These are phyloP conservation scores for Xerocomus potaroensis DNA, from an alignment of 768 basidiomycete species.

Conservation along the genomic window DNA sequence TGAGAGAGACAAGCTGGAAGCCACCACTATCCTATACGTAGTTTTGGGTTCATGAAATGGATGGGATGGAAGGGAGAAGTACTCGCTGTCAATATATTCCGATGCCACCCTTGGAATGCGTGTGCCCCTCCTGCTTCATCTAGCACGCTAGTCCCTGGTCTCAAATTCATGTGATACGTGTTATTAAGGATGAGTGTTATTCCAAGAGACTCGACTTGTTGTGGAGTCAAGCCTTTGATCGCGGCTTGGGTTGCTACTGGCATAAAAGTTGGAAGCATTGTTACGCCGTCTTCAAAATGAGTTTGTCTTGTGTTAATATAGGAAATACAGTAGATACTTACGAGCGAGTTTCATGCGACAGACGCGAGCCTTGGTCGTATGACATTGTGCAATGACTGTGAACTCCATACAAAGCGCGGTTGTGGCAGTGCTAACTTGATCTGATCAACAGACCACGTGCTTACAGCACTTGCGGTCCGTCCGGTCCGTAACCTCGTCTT, in stretches of 20 bases:
- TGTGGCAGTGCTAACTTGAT: constrained; percentile 13
- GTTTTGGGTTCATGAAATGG: not conserved
- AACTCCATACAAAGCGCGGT: constrained; percentile 60
- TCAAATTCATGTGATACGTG: constrained; percentile 85
- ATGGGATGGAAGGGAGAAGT: not conserved
- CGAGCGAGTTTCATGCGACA: constrained; percentile 83
- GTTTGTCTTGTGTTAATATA: constrained; percentile 1
- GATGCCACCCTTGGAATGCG: constrained; percentile 82
- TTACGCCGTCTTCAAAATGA: constrained; percentile 58
- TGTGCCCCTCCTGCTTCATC: constrained; percentile 82
- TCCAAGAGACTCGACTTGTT: constrained; percentile 78
- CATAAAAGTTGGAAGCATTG: constrained; percentile 89
- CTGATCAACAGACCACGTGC: not conserved
- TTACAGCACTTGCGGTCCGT: constrained; percentile 11
- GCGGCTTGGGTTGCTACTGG: constrained; percentile 91
- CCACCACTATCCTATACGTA: constrained; percentile 74
- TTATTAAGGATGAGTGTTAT: constrained; percentile 85
- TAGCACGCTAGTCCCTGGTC: constrained; percentile 73
- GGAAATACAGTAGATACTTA: constrained; percentile 32
- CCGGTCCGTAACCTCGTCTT: constrained; percentile 11
- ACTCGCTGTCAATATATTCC: constrained; percentile 77
- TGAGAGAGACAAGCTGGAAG: constrained; percentile 82
- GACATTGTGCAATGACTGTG: constrained; percentile 75
- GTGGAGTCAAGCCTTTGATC: constrained; percentile 85
- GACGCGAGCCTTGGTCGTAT: constrained; percentile 77